These are phyloP conservation scores for Phytophthora niederhauseri DNA, from an alignment of 352 stramenopile species.

Conservation along the genomic window DNA sequence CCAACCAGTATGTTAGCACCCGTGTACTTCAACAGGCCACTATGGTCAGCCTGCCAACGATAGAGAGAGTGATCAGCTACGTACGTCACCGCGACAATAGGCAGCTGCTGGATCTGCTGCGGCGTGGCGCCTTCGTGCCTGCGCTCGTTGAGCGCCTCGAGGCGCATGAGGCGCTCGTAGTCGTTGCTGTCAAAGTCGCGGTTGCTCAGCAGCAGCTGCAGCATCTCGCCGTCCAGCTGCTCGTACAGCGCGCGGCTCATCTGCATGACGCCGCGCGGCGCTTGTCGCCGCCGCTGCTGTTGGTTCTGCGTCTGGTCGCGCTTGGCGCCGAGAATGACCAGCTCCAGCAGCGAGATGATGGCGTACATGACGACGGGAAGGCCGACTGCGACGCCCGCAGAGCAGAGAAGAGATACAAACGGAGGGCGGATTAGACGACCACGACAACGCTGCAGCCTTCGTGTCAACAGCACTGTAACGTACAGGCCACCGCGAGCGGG, in stretches of 20 bases:
- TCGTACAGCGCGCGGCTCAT: constrained; percentile 74
- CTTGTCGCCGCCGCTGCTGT: constrained; percentile 15
- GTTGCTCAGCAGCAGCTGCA: constrained; percentile 68
- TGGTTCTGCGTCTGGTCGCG: constrained; percentile 13
- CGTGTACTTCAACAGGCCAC: not conserved
- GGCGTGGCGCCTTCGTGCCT: constrained; percentile 58
- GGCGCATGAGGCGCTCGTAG: constrained; percentile 71
- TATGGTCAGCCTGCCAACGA: not conserved
- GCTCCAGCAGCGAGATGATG: constrained; percentile 54
- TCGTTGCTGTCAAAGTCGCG: constrained; percentile 77
- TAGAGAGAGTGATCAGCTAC: constrained; percentile 23
- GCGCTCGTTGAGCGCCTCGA: constrained; percentile 63
- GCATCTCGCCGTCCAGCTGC: constrained; percentile 62
- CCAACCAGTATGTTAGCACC: not conserved
- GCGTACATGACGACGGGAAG: constrained; percentile 60
- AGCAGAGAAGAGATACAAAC: not conserved
- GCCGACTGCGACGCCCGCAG: constrained; percentile 39
- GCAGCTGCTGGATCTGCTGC: constrained; percentile 65
- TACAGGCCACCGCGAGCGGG: constrained; percentile 38
- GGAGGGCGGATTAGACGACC: not conserved
- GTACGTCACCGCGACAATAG: constrained; percentile 66
- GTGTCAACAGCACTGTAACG: not conserved
- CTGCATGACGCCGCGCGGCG: constrained; percentile 45
- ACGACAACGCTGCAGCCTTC: not conserved
- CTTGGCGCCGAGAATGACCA: constrained; percentile 38